Evolutionary conservation across 75 land plant species (phyloP), one percentile per base, ranked within the genome.

Genomic region (Pseudotsuga menziesii): DNA sequence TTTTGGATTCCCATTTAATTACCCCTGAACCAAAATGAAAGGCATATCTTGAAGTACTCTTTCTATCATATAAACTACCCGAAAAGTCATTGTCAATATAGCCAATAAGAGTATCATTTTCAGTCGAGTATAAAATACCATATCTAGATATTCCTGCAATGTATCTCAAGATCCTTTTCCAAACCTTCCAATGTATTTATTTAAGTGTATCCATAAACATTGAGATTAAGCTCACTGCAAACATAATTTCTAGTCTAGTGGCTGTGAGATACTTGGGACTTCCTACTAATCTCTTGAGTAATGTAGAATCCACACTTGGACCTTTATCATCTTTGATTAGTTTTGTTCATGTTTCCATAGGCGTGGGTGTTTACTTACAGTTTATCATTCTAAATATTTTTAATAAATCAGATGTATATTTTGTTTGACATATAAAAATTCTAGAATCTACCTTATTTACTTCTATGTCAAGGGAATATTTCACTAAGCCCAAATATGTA

Each of bases 151-250:
- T 76, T 26, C 35, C 26, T 61, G 23, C 14, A 2, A 61, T 5
- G 7, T 61, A 58, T 58, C 22, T 58, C 22, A 58, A 19, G 0
- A 58, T 58, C 35, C 14, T 63, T 67, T 76, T 81, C 32, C 1
- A 0, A 7, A 35, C 82, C 25, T 66, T 27, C 35, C 60, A 69
- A 67, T 81, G 78, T 5, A 26, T 2, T 20, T 54, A 0, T 16
- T 29, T n/a, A 16, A 74, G 82, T 5, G 15, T 41, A 15, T 63
- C 20, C 79, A 76, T 81, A 58, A 80, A 76, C 69, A 64, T 26
- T 25, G 32, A 54, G 7, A 67, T 3, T 2, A 75, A 4, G 7
- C 69, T 44, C 44, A 75, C 69, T 39, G 32, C 27, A 58, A 60
- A 80, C 41, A 39, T 12, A 32, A 81, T 69, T 17, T 81, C 61